Evolutionary conservation across 352 stramenopile species (phyloP).

Genomic region (Phytophthora europaea): DNA sequence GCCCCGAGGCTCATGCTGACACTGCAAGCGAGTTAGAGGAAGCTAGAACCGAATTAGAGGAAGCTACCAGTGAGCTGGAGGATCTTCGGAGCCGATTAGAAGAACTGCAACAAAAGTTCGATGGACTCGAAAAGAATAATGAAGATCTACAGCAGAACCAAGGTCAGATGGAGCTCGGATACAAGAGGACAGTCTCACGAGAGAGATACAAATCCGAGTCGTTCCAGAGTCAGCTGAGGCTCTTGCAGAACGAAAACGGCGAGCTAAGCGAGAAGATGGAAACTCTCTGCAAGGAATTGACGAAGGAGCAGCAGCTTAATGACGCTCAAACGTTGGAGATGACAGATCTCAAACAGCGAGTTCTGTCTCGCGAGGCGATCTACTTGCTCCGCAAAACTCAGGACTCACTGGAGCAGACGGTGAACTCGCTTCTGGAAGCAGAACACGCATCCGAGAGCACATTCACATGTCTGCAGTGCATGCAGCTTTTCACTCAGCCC

Average conservation of each 20-base stretch:
- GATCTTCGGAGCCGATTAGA: conserved; percentile 38
- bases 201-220: conserved; percentile 82
- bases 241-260: conserved; percentile 75
- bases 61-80: conserved; percentile 22
- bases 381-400: conserved; percentile 67
- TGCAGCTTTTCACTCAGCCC: conserved; percentile 68
- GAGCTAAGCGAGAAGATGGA: conserved; percentile 59
- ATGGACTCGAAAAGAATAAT: conserved; percentile 47
- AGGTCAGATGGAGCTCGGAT: conserved; percentile 43
- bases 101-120: conserved; percentile 40
- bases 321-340: conserved; percentile 52
- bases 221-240: conserved; percentile 72
- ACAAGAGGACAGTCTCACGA: conserved; percentile 68
- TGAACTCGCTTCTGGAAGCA: conserved; percentile 71
- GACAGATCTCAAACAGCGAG: conserved; percentile 54
- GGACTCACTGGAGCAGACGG: conserved; percentile 73
- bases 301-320: conserved; percentile 53
- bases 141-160: conserved; percentile 35
- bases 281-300: conserved; percentile 45
- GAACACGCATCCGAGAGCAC: conserved; percentile 79
- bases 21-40: conserved; percentile 18
- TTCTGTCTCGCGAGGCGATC: conserved; percentile 63
- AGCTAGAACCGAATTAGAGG: conserved; percentile 13
- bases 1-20: conserved; percentile 13
- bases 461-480: conserved; percentile 82